Percentiles rank a stretch among this genome's conserved stretches.
Evolutionary conservation across 164 flowering plant species (phyloP).

Genomic region (Magnolia changhungtana): DNA sequence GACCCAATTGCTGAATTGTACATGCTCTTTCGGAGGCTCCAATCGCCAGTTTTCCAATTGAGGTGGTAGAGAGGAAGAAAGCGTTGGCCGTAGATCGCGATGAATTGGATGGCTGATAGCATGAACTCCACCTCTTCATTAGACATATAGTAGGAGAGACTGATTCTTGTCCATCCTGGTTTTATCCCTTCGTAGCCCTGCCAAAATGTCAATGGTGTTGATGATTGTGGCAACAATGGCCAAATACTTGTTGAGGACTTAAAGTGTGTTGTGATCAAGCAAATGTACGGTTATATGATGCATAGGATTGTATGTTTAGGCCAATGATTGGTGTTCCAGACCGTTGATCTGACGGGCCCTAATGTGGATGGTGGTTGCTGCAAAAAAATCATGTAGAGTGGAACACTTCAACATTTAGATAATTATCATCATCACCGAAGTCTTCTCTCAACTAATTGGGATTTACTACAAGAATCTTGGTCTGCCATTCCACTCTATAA

Average conservation of each 20-base stretch:
- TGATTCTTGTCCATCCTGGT: slow-evolving; percentile 91
- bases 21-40: slow-evolving; percentile 42
- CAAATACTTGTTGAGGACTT: neutral
- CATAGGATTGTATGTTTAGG: neutral
- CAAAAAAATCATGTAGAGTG: too few species aligned
- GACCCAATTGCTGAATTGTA: neutral
- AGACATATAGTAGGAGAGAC: slow-evolving; percentile 79
- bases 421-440: too few species aligned
- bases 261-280: too few species aligned
- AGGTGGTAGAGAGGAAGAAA: slow-evolving; percentile 69
- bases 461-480: too few species aligned
- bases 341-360: too few species aligned
- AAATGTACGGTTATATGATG: neutral
- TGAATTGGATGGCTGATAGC: slow-evolving; percentile 61
- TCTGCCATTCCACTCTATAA: too few species aligned
- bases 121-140: slow-evolving; percentile 68
- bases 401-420: too few species aligned
- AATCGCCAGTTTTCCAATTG: slow-evolving; percentile 57
- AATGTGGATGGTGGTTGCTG: too few species aligned
- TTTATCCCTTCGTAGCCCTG: slow-evolving; percentile 75
- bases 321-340: too few species aligned
- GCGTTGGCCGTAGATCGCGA: slow-evolving; percentile 67
- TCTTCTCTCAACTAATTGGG: too few species aligned
- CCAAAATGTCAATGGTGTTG: neutral
- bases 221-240: too few species aligned